Conservation (phyloP, 805 yeast species). For the Zygoascus flipseniorum region DNA sequence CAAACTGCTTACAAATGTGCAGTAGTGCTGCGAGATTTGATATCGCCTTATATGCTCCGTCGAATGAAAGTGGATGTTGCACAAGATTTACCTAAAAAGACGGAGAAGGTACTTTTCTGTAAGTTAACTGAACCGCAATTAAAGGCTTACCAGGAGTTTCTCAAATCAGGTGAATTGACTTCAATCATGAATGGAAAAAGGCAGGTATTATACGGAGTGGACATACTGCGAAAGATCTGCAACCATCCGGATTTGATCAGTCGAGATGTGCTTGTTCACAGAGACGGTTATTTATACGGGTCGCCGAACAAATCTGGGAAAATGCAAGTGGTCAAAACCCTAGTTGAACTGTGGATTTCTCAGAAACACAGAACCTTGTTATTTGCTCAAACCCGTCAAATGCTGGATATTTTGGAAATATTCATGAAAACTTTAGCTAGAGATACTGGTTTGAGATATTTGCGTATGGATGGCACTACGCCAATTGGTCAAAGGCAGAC, state of each 20-base stretch:
- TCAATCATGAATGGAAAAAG: conserved; percentile 68
- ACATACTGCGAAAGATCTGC: conserved; percentile 82
- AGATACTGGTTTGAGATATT: conserved; percentile 34
- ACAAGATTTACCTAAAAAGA: conserved; percentile 83
- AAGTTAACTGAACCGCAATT: conserved; percentile 71
- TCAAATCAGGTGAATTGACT: conserved; percentile 65
- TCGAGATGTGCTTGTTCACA: conserved; percentile 32
- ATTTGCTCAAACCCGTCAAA: conserved; percentile 91
- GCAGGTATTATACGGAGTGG: conserved; percentile 83
- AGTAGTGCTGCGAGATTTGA: conserved; percentile 74
- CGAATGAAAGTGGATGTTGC: conserved; percentile 93
- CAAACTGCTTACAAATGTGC: conserved; percentile 97
- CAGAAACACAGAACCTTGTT: conserved; percentile 73
- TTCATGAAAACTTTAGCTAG: conserved; percentile 42
- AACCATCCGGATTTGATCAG: conserved; percentile 87
- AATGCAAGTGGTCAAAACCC: conserved; percentile 74
- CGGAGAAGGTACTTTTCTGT: conserved; percentile 90
- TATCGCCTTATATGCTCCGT: conserved; percentile 81
- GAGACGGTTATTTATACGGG: conserved; percentile 31
- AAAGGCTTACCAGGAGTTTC: conserved; percentile 61
- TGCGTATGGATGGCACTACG: conserved; percentile 94
- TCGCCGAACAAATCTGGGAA: conserved; percentile 65
- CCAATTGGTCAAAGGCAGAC: conserved; percentile 67
- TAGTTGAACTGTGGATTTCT: conserved; percentile 64
- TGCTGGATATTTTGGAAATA: conserved; percentile 78